A percentile compares a stretch with the other conserved stretches of the same genome.
Conservation (phyloP, 106 monocot species). For the Xerophyta viscosa region DNA sequence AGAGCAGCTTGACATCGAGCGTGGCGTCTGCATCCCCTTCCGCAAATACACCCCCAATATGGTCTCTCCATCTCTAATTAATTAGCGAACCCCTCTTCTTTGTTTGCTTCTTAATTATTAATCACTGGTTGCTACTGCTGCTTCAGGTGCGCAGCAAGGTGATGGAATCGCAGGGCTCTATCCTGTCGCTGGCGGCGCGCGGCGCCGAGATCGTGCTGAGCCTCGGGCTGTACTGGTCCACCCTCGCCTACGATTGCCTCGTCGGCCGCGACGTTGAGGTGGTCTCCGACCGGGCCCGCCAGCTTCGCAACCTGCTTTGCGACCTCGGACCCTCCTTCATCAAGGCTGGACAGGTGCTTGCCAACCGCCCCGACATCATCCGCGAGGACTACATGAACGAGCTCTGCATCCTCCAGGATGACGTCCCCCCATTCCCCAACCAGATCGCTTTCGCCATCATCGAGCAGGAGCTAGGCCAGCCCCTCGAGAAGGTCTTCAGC, state of each 20-base stretch:
- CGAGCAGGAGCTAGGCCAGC: conserved; percentile 93
- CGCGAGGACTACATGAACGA: conserved; percentile 99
- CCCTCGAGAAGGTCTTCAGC: conserved; percentile 81
- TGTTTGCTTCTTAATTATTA: too few relatives aligned
- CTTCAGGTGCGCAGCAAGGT: conserved; percentile 81
- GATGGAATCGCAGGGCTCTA: conserved; percentile 58
- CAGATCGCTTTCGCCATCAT: conserved; percentile 94
- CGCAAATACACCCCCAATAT: conserved; percentile 78
- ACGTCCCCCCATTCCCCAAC: conserved; percentile 94
- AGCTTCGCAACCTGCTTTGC: conserved; percentile 86
- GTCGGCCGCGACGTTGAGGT: conserved; percentile 91
- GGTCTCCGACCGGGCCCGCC: conserved; percentile 88
- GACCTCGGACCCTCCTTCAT: conserved; percentile 93
- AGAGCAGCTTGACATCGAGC: conserved; percentile 98
- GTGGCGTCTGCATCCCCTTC: conserved; percentile 91
- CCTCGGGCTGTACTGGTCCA: conserved; percentile 83
- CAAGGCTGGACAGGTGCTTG: conserved; percentile 97
- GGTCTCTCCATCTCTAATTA: conserved; percentile 16
- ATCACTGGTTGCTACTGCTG: too few relatives aligned
- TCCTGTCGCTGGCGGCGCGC: conserved; percentile 55
- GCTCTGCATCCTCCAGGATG: conserved; percentile 96
- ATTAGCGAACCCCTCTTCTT: too few relatives aligned
- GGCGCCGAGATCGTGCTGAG: conserved; percentile 88
- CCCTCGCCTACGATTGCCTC: conserved; percentile 74
- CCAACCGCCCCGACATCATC: conserved; percentile 97